Base-by-base conservation (phyloP, 225 moss, liverwort and hornwort species). In the Polytrichum commune region DNA sequence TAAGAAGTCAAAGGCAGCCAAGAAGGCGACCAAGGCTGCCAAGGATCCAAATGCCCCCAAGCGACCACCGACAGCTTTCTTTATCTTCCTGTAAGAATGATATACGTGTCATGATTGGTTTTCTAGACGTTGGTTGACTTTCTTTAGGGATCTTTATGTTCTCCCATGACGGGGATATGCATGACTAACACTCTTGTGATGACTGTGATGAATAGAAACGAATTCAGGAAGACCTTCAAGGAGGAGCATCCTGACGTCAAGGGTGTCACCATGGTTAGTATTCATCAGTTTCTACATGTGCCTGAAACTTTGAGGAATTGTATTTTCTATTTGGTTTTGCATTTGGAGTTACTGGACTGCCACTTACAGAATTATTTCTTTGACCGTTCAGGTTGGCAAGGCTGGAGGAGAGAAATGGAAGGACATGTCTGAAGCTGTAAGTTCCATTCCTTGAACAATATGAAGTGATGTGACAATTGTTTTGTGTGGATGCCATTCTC, bases 1-100 rank as follows among this genome's bases (percentile, higher is more conserved):
- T 0, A 98, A 95, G 83, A 92, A 94, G 84, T 69, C 65, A 72
- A 88, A 91, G 80, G 88, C 92, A 35, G 86, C 94, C 73, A 89
- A 84, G 79, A 89, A 86, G 75, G 75, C 81, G 7, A 32, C 81
- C 4, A 98, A 95, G 83, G 92, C 89, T 61, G 85, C 64, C 33
- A 98, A 98, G 83, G 97, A 98, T 75, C 97, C 97, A 53, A 98
- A 98, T 27, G 92, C 92, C 24, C 97, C 97, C 19, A 98, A 98
- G 86, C 91, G 97, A 69, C 97, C 97, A 1, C 92, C 92, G 38
- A 94, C 94, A 8, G 95, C 97, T 10, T 98, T 98, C 75, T 98
- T 98, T 84, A 88, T 98, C 30, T 98, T 98, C 71, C 67, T 98
- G 97, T 98, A 76, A 79, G 80, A 5, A 22, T 28, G 9, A 1